phyloP scores from a whole-genome alignment of 106 monocot genomes.

The Posidonia australis region DNA sequence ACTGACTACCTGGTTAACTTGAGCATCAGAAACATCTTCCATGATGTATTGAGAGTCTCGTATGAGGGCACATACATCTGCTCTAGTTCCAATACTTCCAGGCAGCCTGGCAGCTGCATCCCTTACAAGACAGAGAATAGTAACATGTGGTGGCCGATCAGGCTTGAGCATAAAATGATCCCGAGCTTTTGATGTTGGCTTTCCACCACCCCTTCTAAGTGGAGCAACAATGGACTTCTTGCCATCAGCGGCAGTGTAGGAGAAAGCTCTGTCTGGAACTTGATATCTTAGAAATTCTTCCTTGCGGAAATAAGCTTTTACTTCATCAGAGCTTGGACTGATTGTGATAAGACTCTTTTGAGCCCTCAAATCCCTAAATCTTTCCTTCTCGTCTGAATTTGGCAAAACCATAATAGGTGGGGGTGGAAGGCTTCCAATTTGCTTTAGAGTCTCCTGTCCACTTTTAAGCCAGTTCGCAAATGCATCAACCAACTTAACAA shows the following conservation, averaged over 20 bases:
- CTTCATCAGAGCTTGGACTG: conserved; percentile 69
- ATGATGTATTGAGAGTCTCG: conserved; percentile 89
- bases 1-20: conserved; percentile 89
- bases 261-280: conserved; percentile 85
- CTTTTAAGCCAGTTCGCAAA: conserved; percentile 96
- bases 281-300: conserved; percentile 80
- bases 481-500: conserved; percentile 93
- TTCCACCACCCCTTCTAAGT: conserved; percentile 86
- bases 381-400: conserved; percentile 67
- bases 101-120: conserved; percentile 94
- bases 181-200: conserved; percentile 91
- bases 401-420: conserved; percentile 42
- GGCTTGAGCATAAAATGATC: conserved; percentile 94
- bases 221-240: conserved; percentile 89
- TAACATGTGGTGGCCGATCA: conserved; percentile 88
- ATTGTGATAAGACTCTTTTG: conserved; percentile 92
- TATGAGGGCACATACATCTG: conserved; percentile 87
- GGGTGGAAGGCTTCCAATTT: conserved; percentile 84
- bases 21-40: conserved; percentile 67
- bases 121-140: conserved; percentile 86
- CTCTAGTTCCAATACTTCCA: conserved; percentile 88
- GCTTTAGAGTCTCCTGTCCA: conserved; percentile 84
- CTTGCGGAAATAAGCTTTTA: conserved; percentile 60
- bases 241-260: conserved; percentile 81
- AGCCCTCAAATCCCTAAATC: conserved; percentile 84